phyloP scores from a whole-genome alignment of 805 yeast species.

The Starmerella khaoyaiensis region DNA sequence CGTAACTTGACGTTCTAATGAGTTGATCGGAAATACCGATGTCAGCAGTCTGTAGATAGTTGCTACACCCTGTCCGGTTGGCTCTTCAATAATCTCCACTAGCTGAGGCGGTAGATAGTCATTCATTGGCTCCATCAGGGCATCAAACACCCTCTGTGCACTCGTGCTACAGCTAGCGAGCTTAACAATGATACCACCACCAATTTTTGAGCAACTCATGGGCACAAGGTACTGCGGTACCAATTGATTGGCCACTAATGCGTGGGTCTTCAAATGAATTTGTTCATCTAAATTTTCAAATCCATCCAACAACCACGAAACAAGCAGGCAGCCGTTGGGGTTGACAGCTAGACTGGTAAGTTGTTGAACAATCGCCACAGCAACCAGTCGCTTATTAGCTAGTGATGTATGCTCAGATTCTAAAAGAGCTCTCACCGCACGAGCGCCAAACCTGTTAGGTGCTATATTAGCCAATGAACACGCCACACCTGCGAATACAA shows the following conservation, averaged over 20 bases:
- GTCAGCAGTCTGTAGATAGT: constrained; percentile 71
- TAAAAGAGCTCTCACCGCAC: constrained; percentile 86
- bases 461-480: constrained; percentile 69
- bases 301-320: constrained; percentile 92
- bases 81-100: constrained; percentile 51
- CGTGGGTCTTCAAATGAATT: constrained; percentile 29
- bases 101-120: constrained; percentile 35
- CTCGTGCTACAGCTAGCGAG: constrained; percentile 36
- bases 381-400: constrained; percentile 59
- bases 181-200: constrained; percentile 69
- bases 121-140: constrained; percentile 39
- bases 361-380: constrained; percentile 64
- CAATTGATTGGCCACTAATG: constrained; percentile 49
- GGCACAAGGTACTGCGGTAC: constrained; percentile 44
- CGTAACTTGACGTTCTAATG: constrained; percentile 42
- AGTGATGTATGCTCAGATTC: constrained; percentile 59
- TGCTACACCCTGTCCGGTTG: constrained; percentile 49
- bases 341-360: constrained; percentile 70
- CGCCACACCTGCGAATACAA: constrained; percentile 71
- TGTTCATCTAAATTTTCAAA: constrained; percentile 33
- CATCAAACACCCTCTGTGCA: constrained; percentile 38
- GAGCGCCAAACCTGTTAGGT: constrained; percentile 83
- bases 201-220: constrained; percentile 69
- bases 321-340: constrained; percentile 73
- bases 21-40: constrained; percentile 47